Evolutionary conservation across 495 filamentous ascomycete genomes (phyloP), one percentile per base, ranked within the genome.

Genomic region (Apodospora peruviana): DNA sequence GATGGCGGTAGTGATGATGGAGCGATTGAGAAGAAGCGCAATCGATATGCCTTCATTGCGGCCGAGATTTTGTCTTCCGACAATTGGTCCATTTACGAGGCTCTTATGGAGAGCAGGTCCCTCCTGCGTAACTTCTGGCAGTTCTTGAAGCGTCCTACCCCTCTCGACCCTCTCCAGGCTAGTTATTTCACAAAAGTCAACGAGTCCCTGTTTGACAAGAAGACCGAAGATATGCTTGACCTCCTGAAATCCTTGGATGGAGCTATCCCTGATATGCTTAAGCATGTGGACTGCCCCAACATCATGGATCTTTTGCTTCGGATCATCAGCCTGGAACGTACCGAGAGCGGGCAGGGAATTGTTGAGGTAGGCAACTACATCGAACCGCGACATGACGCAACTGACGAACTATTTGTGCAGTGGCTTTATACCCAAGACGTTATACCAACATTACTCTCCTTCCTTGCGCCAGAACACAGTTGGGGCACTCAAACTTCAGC

Each of bases 121-220:
- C 76, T 87, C 39, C 60, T 99, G 50, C 82, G 83, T 45, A 76
- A 84, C 47, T 96, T 97, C 68, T 99, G 93, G 93, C 73, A 83
- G 12, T 99, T 95, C 65, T 63, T 97, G 43, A 86, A 87, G 57
- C 78, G 83, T 18, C 73, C 85, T 4, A 70, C 88, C 17, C 88
- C 91, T 14, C 76, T 99, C 43, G 91, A 97, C 62, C 84, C 90
- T 20, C 74, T 95, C 2, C 91, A 96, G 69, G 93, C 93, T 5
- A 90, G 91, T 53, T 97, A 97, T 56, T 99, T 99, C 63, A 97
- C 93, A 14, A 99, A 97, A 62, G 89, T 99, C 55, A 97, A 96
- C 69, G 93, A 99, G 65, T 84, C 90, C 2, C 70, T 99, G 16
- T 83, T 99, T 45, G 94, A 96, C 66, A 94, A 90, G 67, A 97